These are phyloP conservation scores for Lignosus rhinocerotis DNA, from an alignment of 1,284 basidiomycete genomes.

Conservation along the genomic window DNA sequence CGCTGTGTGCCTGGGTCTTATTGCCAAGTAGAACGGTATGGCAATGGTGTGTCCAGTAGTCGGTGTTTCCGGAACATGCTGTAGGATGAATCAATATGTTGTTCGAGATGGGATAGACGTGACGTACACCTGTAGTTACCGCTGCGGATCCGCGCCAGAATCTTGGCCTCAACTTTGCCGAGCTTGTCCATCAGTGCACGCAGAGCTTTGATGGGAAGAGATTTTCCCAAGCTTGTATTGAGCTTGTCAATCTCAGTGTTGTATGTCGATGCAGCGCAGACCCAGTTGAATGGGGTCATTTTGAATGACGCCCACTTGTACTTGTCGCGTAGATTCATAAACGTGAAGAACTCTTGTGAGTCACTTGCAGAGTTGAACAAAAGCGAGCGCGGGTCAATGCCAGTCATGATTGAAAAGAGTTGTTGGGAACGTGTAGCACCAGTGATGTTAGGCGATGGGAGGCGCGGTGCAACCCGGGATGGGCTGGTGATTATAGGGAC, in stretches of 20 bases:
- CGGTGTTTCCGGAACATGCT: neutral
- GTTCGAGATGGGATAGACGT: neutral
- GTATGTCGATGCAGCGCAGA: constrained; percentile 4
- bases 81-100: neutral
- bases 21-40: neutral
- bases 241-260: neutral
- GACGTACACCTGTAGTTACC: neutral
- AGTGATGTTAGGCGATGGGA: neutral
- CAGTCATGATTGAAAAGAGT: constrained; percentile 7
- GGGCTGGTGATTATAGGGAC: neutral
- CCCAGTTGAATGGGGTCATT: constrained; percentile 18
- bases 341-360: constrained; percentile 14
- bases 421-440: constrained; percentile 10
- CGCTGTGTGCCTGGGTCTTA: neutral
- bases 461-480: neutral
- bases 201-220: neutral
- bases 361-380: neutral
- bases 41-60: neutral
- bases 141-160: neutral
- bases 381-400: constrained; percentile 5
- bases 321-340: constrained; percentile 13
- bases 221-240: neutral
- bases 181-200: constrained; percentile 15
- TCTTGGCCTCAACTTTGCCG: constrained; percentile 1
- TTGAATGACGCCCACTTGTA: constrained; percentile 13